Conservation (phyloP, 805 yeast genomes). For the Nakazawaea ernobii region DNA sequence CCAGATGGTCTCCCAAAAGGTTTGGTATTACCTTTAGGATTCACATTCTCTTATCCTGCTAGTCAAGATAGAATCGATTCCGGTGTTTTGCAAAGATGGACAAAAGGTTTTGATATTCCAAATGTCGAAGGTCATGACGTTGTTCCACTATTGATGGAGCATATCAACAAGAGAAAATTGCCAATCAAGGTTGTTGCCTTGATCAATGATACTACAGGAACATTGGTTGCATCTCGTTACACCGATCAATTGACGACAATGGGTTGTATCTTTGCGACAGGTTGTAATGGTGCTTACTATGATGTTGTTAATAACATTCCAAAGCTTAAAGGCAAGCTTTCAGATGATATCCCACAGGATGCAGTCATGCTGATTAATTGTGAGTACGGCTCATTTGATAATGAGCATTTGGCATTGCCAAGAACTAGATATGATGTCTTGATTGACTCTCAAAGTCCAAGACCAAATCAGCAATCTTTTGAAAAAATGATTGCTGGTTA, state of each 20-base stretch:
- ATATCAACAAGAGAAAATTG: constrained; percentile 57
- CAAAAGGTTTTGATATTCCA: constrained; percentile 94
- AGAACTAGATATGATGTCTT: constrained; percentile 81
- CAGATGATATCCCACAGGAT: constrained; percentile 57
- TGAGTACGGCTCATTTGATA: constrained; percentile 98
- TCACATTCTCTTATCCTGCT: constrained; percentile 94
- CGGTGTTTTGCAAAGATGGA: constrained; percentile 95
- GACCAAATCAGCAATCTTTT: constrained; percentile 96
- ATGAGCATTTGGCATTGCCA: constrained; percentile 82
- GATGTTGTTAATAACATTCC: constrained; percentile 74
- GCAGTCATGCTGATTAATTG: constrained; percentile 95
- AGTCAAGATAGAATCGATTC: constrained; percentile 75
- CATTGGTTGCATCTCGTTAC: constrained; percentile 93
- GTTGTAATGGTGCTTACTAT: constrained; percentile 97
- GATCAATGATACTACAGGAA: constrained; percentile 96
- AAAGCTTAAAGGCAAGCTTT: constrained; percentile 71
- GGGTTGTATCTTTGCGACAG: constrained; percentile 98
- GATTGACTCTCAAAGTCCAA: constrained; percentile 86
- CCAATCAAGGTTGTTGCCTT: constrained; percentile 90
- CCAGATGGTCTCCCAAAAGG: constrained; percentile 60
- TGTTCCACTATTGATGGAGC: constrained; percentile 81
- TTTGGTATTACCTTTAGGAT: constrained; percentile 73
- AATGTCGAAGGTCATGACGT: constrained; percentile 96
- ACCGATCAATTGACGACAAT: constrained; percentile 85
- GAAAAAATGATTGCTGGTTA: constrained; percentile 99